These are phyloP conservation scores for Amylostereum areolatum DNA, from an alignment of 1,284 basidiomycete genomes.

Conservation along the genomic window DNA sequence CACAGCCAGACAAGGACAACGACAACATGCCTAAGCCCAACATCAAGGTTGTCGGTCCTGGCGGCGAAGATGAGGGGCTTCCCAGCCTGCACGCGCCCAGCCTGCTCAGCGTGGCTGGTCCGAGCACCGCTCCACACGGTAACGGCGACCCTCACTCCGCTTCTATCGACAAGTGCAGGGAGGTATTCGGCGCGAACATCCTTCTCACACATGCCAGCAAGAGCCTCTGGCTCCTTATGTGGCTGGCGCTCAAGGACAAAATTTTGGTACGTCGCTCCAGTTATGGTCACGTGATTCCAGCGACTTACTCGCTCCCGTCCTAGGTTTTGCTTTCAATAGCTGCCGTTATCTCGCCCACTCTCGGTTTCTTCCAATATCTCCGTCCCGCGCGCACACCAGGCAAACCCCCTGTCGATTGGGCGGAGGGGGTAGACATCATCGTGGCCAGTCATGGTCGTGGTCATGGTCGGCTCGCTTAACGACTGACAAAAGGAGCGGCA, in stretches of 20 bases:
- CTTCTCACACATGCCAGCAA: conserved; percentile 79
- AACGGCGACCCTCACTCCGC: conserved; percentile 48
- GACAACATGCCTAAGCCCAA: too few relatives aligned
- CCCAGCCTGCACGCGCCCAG: too few relatives aligned
- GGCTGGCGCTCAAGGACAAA: conserved; percentile 93
- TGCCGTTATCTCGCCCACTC: conserved; percentile 87
- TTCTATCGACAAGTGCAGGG: conserved; percentile 56
- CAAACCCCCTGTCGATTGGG: conserved; percentile 85
- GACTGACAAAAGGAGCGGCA: conserved; percentile 98
- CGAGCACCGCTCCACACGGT: too few relatives aligned
- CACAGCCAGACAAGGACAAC: too few relatives aligned
- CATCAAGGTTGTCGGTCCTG: too few relatives aligned
- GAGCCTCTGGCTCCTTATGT: conserved; percentile 83
- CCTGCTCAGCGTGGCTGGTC: too few relatives aligned
- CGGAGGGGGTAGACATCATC: conserved; percentile 96
- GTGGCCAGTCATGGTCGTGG: conserved; percentile 84
- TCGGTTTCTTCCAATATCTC: conserved; percentile 93
- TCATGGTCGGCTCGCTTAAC: conserved; percentile 83
- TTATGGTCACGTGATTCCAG: too few relatives aligned
- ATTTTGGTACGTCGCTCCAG: conserved; percentile 79
- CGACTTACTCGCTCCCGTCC: too few relatives aligned
- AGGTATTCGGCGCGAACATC: conserved; percentile 81
- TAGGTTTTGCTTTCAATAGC: conserved; percentile 88
- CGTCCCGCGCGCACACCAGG: conserved; percentile 58
- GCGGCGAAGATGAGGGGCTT: too few relatives aligned